Base-by-base conservation (phyloP, 768 basidiomycete species). In the Lactarius psammicola region DNA sequence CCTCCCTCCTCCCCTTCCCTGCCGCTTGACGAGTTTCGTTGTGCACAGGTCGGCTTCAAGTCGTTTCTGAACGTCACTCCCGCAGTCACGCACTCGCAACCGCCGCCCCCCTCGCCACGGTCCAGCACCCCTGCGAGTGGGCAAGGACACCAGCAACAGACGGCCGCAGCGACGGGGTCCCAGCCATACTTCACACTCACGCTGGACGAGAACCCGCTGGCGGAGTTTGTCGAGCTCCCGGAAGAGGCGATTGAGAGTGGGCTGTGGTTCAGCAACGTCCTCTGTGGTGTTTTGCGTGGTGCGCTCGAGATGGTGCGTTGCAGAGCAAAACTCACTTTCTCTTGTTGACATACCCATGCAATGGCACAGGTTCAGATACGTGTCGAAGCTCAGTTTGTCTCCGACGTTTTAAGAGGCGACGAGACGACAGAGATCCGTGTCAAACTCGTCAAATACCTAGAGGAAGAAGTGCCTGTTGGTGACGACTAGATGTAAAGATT, bases 151-250 rank as follows among this genome's bases (percentile, higher is more conserved):
- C n/a, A 15, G 30, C 40, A 9, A 15, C 59, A 28, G 18, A 42
- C 59, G 1, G 34, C 15, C 26, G 15, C 64, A 23, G 34, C 54
- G 9, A 76, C 75, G 23, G 71, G 78, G 1, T 66, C 74, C 28
- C 86, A 85, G 33, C 80, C 88, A 7, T 84, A 82, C 8, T 99
- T 98, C 76, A 87, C 85, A 8, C 80, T 99, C 58, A 90, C 88
- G 0, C 78, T 99, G 8, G 97, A 98, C 62, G 97, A 99, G 74
- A 99, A 99, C 74, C 97, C 97, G 0, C 75, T 99, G 65, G 87
- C 95, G 9, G 97, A 99, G 72, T 98, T 99, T 76, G 96, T 96
- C 28, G 97, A 98, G 74, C 81, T 99, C 26, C 96, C 97, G 0
- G 91, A 95, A 59, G 95, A 97, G 70, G 94, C 85, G 2, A 79